A percentile compares a stretch with the other conserved stretches of the same genome.
Evolutionary conservation across 2,329 filamentous ascomycete genomes (phyloP).

Genomic region (Graphilbum ipis-grandicollis): DNA sequence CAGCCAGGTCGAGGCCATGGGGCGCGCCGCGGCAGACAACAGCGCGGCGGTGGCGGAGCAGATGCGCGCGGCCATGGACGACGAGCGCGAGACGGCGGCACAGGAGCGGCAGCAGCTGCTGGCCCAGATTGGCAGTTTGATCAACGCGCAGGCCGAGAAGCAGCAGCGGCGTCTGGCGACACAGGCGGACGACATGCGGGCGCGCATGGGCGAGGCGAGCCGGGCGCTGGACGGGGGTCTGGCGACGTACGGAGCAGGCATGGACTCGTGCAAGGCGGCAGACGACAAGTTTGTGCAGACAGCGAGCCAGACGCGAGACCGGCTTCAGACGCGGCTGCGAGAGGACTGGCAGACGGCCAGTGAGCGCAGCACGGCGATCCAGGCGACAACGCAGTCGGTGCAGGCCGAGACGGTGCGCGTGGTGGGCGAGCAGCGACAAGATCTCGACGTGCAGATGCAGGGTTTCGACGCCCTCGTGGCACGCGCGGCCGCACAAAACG

Average conservation of each 20-base stretch:
- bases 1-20: conserved; percentile 53
- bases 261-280: conserved; percentile 57
- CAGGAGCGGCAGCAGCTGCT: conserved; percentile 60
- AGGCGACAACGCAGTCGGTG: conserved; percentile 67
- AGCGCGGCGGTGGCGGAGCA: conserved; percentile 48
- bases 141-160: conserved; percentile 54
- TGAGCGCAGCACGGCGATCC: conserved; percentile 67
- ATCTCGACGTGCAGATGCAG: conserved; percentile 76
- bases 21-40: conserved; percentile 47
- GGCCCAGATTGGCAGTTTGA: conserved; percentile 57
- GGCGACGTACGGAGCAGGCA: conserved; percentile 47
- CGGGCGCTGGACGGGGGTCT: conserved; percentile 48
- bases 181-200: conserved; percentile 43
- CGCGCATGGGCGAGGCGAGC: conserved; percentile 47
- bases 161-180: conserved; percentile 56
- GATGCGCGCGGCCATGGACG: conserved; percentile 52
- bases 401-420: conserved; percentile 82
- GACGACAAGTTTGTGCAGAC: conserved; percentile 54
- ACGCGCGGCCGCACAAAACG: conserved; percentile 65
- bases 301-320: conserved; percentile 56
- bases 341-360: conserved; percentile 72
- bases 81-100: conserved; percentile 57
- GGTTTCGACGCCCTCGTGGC: conserved; percentile 82
- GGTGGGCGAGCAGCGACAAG: conserved; percentile 73
- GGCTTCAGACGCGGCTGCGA: conserved; percentile 65